Conservation (phyloP, 257 asterid genomes). For the Fraxinus pennsylvanica region DNA sequence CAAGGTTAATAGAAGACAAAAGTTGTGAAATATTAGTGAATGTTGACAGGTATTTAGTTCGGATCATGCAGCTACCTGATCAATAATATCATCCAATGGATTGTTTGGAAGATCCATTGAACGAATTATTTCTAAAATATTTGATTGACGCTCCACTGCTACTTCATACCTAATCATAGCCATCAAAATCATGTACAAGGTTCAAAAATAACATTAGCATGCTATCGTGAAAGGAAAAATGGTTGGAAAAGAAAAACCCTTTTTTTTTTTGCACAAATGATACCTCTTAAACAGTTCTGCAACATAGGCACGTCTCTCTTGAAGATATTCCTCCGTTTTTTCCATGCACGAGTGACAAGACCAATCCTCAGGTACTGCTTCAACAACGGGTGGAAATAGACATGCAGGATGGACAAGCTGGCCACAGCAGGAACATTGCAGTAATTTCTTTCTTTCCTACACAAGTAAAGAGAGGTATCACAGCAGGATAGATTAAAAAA, state of each 20-base stretch:
- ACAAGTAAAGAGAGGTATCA: slow-evolving; percentile 23
- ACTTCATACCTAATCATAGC: slow-evolving; percentile 68
- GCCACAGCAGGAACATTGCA: slow-evolving; percentile 88
- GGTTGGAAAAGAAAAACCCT: neutral
- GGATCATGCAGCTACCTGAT: slow-evolving; percentile 59
- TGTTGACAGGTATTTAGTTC: slow-evolving; percentile 13
- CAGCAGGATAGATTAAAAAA: neutral
- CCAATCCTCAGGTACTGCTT: slow-evolving; percentile 70
- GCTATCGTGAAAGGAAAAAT: neutral
- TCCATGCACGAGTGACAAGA: slow-evolving; percentile 87
- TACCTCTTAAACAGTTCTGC: slow-evolving; percentile 76
- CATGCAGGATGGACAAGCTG: slow-evolving; percentile 84
- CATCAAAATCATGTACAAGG: slow-evolving; percentile 15
- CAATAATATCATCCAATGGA: slow-evolving; percentile 97
- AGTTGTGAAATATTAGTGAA: neutral
- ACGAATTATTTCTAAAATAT: slow-evolving; percentile 76
- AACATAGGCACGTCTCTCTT: slow-evolving; percentile 67
- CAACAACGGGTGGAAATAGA: slow-evolving; percentile 74
- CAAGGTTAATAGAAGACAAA: slow-evolving; percentile 21
- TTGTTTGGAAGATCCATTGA: slow-evolving; percentile 95
- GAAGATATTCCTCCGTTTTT: slow-evolving; percentile 86
- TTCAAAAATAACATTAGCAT: neutral
- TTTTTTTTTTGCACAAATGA: slow-evolving; percentile 5
- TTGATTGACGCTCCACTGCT: slow-evolving; percentile 72
- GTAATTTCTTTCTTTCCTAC: slow-evolving; percentile 91